Base-by-base conservation (phyloP, 2,329 filamentous ascomycete genomes). In the Stemphylium vesicarium region DNA sequence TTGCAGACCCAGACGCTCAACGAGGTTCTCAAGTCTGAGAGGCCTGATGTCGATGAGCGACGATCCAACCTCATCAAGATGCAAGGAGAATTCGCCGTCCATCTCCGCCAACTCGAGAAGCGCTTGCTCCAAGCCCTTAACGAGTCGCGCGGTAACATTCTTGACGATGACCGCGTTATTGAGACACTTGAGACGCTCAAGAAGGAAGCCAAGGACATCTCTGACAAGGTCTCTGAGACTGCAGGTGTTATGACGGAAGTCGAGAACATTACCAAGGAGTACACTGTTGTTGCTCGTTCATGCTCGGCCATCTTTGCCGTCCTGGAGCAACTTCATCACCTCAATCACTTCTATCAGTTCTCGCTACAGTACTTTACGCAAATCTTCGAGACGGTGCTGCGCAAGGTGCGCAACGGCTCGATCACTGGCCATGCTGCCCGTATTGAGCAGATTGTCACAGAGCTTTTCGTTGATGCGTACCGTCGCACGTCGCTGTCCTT, bases 301-400 rank as follows among this genome's bases (percentile, higher is more conserved):
- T 99, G 95, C 84, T 97, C 94, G 79, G 93, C 95, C 50, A 94
- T 99, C 37, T 99, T 98, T 75, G 92, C 96, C 29, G 91, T 99
- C 12, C 82, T 99, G 57, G 96, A 99, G 79, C 94, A 99, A 76
- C 85, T 99, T 53, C 94, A 98, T 77, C 96, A 97, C 73, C 88
- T 99, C 75, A 97, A 99, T 76, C 95, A 98, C 81, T 98, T 98
- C 79, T 99, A 99, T 77, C 96, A 98, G 75, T 99, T 99, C 82
- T 99, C 95, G 33, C 84, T 99, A 56, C 93, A 97, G 76, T 99
- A 96, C 79, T 99, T 99, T 79, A 85, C 96, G 50, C 91, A 97
- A 74, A 99, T 99, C 66, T 99, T 99, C 84, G 91, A 96, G 73
- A 87, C 89, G 5, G 95, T 99, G 7, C 83, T 99, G 35, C 89